Conservation (phyloP, 192 early-diverging fungal species). For the Linnemannia zychae region DNA sequence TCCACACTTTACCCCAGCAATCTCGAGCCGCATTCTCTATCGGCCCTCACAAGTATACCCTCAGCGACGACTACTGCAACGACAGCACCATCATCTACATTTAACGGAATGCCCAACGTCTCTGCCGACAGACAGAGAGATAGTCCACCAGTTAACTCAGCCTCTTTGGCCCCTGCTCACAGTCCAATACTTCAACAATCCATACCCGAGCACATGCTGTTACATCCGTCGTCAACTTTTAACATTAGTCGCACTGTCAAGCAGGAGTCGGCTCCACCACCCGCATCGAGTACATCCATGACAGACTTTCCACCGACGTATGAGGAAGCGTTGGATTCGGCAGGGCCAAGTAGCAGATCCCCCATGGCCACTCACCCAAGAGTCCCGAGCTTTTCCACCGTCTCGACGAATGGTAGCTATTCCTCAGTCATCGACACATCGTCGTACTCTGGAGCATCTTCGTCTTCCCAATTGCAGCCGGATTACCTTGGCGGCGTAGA, state of each 20-base stretch:
- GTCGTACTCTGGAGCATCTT: not conserved
- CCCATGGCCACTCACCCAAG: not conserved
- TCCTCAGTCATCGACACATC: not conserved
- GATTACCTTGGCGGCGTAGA: not conserved
- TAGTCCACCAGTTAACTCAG: not conserved
- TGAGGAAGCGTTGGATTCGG: slow-evolving; percentile 33
- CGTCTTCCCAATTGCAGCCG: not conserved
- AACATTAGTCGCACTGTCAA: slow-evolving; percentile 1
- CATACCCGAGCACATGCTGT: slow-evolving; percentile 38
- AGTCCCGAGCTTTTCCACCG: not conserved
- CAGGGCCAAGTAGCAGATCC: not conserved
- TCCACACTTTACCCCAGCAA: not conserved
- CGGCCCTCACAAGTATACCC: not conserved
- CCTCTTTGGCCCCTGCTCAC: not conserved
- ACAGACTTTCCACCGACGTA: slow-evolving; percentile 46
- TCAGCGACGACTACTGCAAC: not conserved
- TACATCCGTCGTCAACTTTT: slow-evolving; percentile 27
- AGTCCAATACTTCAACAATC: not conserved
- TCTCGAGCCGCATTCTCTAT: not conserved
- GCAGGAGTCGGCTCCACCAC: not conserved
- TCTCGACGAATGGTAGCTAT: not conserved
- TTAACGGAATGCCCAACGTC: not conserved
- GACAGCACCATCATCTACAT: too few species aligned
- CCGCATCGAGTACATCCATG: not conserved
- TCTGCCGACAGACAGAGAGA: not conserved